These are phyloP conservation scores for Picochlorum costavermella DNA, from an alignment of 139 green algal species.

Conservation along the genomic window DNA sequence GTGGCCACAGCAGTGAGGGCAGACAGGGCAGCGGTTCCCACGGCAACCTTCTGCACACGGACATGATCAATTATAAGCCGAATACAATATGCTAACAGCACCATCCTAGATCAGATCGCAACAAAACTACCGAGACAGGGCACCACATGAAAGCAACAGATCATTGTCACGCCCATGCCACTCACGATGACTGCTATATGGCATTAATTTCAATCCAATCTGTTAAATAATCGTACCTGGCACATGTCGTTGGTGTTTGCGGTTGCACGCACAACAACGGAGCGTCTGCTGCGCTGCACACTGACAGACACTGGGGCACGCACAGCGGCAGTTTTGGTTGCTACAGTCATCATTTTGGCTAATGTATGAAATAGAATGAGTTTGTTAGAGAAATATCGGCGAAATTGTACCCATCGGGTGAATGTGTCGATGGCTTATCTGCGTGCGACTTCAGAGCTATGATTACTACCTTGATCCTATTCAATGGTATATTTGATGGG, in stretches of 20 bases:
- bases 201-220: no score
- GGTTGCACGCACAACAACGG: background rate
- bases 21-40: conserved; percentile 36
- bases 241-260: background rate
- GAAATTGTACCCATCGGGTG: no score
- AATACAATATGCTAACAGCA: background rate
- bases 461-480: no score
- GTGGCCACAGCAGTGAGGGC: conserved; percentile 48
- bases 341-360: background rate
- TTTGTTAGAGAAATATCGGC: no score
- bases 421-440: no score
- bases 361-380: no score
- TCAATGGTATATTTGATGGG: no score
- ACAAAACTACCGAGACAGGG: background rate
- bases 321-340: background rate
- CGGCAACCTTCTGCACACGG: conserved; percentile 8
- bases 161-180: no score
- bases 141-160: background rate
- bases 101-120: no score
- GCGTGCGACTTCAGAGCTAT: no score
- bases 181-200: no score
- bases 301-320: background rate
- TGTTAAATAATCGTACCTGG: background rate
- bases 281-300: conserved; percentile 1
- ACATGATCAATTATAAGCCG: background rate